A percentile compares a stretch with the other conserved stretches of the same genome.
Conservation (phyloP, 139 green algal genomes). For the Microglena sp. region DNA sequence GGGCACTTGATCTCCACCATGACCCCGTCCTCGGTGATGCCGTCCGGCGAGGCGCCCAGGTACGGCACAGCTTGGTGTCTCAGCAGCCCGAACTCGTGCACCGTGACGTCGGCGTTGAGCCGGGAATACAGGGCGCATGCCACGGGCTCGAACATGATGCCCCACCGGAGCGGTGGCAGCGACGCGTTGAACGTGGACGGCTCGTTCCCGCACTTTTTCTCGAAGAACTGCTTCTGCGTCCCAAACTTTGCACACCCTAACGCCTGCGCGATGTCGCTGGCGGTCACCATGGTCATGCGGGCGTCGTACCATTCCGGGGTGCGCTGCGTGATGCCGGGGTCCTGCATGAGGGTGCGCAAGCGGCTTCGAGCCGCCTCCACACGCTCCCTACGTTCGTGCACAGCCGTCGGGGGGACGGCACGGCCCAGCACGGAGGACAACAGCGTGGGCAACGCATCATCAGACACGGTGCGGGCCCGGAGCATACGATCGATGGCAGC, state of each 20-base stretch:
- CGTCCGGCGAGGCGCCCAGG: conserved; percentile 8
- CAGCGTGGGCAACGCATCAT: too few species aligned
- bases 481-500: too few species aligned
- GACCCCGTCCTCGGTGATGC: conserved; percentile 12
- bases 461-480: too few species aligned
- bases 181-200: neutral
- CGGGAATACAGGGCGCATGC: neutral
- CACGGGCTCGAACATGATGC: conserved; percentile 9
- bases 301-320: conserved; percentile 25
- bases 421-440: too few species aligned
- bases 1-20: conserved; percentile 23
- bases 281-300: conserved; percentile 2
- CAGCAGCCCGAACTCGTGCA: conserved; percentile 12
- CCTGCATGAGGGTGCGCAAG: neutral
- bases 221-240: neutral
- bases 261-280: conserved; percentile 6
- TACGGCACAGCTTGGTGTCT: neutral
- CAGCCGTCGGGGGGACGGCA: too few species aligned
- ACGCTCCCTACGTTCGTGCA: too few species aligned
- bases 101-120: neutral
- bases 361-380: neutral
- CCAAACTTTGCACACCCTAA: conserved; percentile 1
- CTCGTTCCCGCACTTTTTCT: neutral
- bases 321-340: conserved; percentile 25
- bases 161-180: conserved; percentile 5